Evolutionary conservation across 2,329 filamentous ascomycete species (phyloP).

Genomic region (Penicillium sclerotiorum): DNA sequence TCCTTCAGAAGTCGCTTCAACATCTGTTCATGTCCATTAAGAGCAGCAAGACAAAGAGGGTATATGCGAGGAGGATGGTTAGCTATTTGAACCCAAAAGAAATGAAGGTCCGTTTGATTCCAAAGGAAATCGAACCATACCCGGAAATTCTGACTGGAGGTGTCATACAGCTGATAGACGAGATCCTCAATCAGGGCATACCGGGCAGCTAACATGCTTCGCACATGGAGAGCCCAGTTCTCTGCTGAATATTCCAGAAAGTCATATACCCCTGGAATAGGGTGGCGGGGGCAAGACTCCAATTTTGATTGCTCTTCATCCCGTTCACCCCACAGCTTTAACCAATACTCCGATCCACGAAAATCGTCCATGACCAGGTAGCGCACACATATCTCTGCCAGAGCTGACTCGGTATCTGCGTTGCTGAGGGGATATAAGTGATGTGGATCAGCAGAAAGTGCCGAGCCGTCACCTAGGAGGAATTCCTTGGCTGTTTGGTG

Average conservation of each 20-base stretch:
- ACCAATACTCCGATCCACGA: too few species aligned
- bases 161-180: conserved; percentile 5
- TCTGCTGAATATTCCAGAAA: conserved; percentile 4
- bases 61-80: neutral
- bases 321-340: too few species aligned
- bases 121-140: conserved; percentile 5
- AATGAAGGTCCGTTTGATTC: too few species aligned
- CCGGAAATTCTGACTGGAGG: neutral
- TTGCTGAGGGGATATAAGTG: conserved; percentile 1
- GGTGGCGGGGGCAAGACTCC: too few species aligned
- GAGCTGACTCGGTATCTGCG: conserved; percentile 6
- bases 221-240: conserved; percentile 8
- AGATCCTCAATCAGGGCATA: neutral
- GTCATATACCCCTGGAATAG: neutral
- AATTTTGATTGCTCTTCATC: too few species aligned
- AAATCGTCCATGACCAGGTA: conserved; percentile 12
- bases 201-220: neutral
- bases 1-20: neutral
- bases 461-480: neutral
- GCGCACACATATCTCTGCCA: conserved; percentile 11
- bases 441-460: neutral
- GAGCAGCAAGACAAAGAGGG: conserved; percentile 3
- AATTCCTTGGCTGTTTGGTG: conserved; percentile 21
- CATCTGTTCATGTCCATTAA: conserved; percentile 5
- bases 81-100: neutral